A percentile compares a stretch with the other conserved stretches of the same genome.
phyloP scores from a whole-genome alignment of 768 basidiomycete genomes.

The Clitopilus passeckerianus region DNA sequence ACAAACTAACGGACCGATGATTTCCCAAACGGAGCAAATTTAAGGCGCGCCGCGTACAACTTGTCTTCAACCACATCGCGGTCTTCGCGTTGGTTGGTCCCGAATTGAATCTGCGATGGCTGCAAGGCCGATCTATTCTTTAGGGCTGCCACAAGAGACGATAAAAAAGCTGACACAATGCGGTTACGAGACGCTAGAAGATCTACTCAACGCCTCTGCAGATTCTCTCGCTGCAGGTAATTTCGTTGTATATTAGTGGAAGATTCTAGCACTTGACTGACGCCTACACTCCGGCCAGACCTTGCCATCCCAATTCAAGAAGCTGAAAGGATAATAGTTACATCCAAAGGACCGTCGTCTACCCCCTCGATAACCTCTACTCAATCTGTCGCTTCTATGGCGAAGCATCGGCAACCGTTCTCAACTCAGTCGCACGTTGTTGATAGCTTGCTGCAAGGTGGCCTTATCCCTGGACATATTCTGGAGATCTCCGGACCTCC shows the following conservation, averaged over 20 bases:
- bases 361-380: constrained; percentile 31
- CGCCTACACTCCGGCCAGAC: constrained; percentile 33
- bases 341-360: constrained; percentile 26
- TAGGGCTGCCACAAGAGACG: constrained; percentile 39
- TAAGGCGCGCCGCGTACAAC: too few species aligned
- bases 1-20: too few species aligned
- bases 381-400: constrained; percentile 51
- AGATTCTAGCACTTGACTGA: background rate
- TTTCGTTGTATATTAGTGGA: background rate
- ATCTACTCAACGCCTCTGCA: constrained; percentile 37
- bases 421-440: constrained; percentile 43
- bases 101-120: constrained; percentile 23
- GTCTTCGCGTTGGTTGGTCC: too few species aligned
- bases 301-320: constrained; percentile 40
- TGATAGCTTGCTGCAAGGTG: constrained; percentile 59
- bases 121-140: constrained; percentile 39
- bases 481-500: constrained; percentile 77
- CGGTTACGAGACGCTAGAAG: constrained; percentile 56
- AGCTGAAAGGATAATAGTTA: constrained; percentile 41
- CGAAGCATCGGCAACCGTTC: constrained; percentile 20
- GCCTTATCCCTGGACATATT: constrained; percentile 54
- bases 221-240: constrained; percentile 49
- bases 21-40: too few species aligned
- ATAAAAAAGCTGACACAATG: constrained; percentile 41
- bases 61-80: background rate